A percentile compares a stretch with the other conserved stretches of the same genome.
phyloP scores from a whole-genome alignment of 441 rosid genomes.

The Cnidoscolus chayamansa region DNA sequence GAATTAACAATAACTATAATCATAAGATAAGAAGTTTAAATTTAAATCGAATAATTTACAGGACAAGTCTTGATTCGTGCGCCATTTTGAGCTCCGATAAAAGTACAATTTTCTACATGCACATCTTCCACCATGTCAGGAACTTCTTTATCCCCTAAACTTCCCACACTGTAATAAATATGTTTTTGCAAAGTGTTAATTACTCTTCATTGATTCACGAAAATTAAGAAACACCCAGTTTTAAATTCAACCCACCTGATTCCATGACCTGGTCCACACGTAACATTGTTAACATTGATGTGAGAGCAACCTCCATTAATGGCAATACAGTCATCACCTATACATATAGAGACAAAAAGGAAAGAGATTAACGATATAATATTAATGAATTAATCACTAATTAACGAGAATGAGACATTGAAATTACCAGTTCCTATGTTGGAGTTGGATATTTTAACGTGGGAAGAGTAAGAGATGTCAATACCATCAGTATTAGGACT shows the following conservation, averaged over 20 bases:
- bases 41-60: constrained; percentile 18
- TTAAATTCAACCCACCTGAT: constrained; percentile 21
- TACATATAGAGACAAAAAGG: background rate
- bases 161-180: constrained; percentile 29
- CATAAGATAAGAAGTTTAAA: background rate
- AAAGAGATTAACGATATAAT: too few species aligned
- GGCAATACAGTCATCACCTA: constrained; percentile 48
- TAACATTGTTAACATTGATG: constrained; percentile 28
- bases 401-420: too few species aligned
- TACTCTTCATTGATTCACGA: too few species aligned
- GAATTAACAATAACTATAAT: too few species aligned
- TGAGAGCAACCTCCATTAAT: constrained; percentile 26
- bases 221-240: too few species aligned
- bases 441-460: constrained; percentile 23
- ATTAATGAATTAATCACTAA: too few species aligned
- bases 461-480: constrained; percentile 22
- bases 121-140: constrained; percentile 29
- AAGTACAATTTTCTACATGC: constrained; percentile 27
- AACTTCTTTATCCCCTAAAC: constrained; percentile 25
- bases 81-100: constrained; percentile 29
- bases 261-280: constrained; percentile 53
- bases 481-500: constrained; percentile 57
- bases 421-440: constrained; percentile 36
- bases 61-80: constrained; percentile 47
- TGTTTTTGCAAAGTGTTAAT: too few species aligned